A percentile compares a stretch with the other conserved stretches of the same genome.
These are phyloP conservation scores for Citrullus mucosospermus DNA, from an alignment of 306 rosid genomes.

Conservation along the genomic window DNA sequence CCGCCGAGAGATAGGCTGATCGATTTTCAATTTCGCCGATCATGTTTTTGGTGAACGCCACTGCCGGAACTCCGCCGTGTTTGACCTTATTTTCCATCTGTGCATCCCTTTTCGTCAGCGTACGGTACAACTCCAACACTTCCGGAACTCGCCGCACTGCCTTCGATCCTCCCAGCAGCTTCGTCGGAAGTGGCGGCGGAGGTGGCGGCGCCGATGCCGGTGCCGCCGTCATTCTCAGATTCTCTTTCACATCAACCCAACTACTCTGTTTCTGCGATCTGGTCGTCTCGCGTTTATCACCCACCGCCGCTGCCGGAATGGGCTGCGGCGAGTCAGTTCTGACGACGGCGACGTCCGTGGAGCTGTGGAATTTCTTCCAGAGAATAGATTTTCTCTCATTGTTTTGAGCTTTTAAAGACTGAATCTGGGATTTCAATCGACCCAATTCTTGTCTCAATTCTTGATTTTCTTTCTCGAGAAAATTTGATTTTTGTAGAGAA, in stretches of 20 bases:
- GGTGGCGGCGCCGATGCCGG: conserved; percentile 33
- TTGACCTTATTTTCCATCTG: conserved; percentile 35
- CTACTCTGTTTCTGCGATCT: neutral
- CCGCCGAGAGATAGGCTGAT: conserved; percentile 59
- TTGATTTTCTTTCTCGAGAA: conserved; percentile 59
- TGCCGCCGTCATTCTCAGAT: neutral
- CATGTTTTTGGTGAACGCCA: conserved; percentile 81
- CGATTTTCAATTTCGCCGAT: conserved; percentile 93
- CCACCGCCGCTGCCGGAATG: conserved; percentile 8
- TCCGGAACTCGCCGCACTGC: conserved; percentile 82
- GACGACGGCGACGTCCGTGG: conserved; percentile 28
- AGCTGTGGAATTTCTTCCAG: conserved; percentile 79
- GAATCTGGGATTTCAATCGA: conserved; percentile 47
- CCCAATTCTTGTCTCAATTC: conserved; percentile 56
- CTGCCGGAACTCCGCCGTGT: conserved; percentile 35
- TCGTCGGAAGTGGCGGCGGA: conserved; percentile 74
- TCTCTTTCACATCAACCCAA: neutral
- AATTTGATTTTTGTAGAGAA: conserved; percentile 32
- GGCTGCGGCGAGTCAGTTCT: conserved; percentile 27
- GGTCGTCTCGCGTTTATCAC: conserved; percentile 15
- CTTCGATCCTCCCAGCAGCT: conserved; percentile 33
- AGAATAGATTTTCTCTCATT: conserved; percentile 66
- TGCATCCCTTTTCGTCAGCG: conserved; percentile 57
- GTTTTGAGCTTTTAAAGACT: conserved; percentile 52
- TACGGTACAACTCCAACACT: conserved; percentile 72